phyloP scores from a whole-genome alignment of 2,329 filamentous ascomycete genomes.

The Trichophyton mentagrophytes region DNA sequence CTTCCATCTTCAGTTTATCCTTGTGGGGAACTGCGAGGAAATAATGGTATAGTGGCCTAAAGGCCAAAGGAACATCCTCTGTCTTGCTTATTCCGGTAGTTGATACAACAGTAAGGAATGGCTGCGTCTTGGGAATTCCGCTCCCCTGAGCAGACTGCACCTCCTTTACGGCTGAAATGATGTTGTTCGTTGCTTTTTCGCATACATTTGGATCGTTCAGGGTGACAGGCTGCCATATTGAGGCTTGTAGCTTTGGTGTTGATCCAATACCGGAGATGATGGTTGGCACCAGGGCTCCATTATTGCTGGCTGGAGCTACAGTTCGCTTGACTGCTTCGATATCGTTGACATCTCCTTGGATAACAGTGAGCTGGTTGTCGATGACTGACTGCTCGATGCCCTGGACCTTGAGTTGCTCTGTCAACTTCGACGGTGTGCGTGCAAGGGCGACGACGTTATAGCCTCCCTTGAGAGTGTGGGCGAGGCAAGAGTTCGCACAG shows the following conservation, averaged over 20 bases:
- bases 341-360: constrained; percentile 37
- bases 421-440: constrained; percentile 40
- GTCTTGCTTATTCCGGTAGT: constrained; percentile 18
- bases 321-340: constrained; percentile 28
- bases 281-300: constrained; percentile 26
- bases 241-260: constrained; percentile 17
- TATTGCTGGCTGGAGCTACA: constrained; percentile 20
- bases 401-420: constrained; percentile 29
- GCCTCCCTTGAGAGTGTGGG: constrained; percentile 32
- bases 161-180: constrained; percentile 16
- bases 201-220: constrained; percentile 20
- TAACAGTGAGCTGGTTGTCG: constrained; percentile 34
- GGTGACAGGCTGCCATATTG: constrained; percentile 14
- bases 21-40: constrained; percentile 18
- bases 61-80: constrained; percentile 12
- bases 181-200: constrained; percentile 14
- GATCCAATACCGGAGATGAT: constrained; percentile 36
- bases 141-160: constrained; percentile 8
- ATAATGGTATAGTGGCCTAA: constrained; percentile 16
- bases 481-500: constrained; percentile 33
- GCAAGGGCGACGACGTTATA: constrained; percentile 37
- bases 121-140: constrained; percentile 5
- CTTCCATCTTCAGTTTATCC: constrained; percentile 17
- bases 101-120: constrained; percentile 16
- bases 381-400: constrained; percentile 26